Percentiles rank a stretch among this genome's conserved stretches.
phyloP scores from a whole-genome alignment of 2,329 filamentous ascomycete genomes.

The Colletotrichum liriopes region DNA sequence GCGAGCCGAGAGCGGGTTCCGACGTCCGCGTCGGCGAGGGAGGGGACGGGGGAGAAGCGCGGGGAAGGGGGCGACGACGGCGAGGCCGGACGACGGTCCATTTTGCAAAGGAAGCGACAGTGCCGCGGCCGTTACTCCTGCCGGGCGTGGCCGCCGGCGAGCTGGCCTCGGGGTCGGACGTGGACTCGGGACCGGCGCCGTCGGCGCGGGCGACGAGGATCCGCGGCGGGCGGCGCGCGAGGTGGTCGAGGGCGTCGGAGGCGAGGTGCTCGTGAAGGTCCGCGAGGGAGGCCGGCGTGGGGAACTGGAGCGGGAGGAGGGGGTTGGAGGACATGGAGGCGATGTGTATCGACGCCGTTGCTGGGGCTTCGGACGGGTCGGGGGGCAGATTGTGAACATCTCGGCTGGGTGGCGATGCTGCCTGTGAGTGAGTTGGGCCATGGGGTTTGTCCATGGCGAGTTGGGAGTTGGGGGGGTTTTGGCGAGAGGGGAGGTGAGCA shows the following conservation, averaged over 20 bases:
- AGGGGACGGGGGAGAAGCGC: neutral
- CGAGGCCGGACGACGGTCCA: slow-evolving; percentile 41
- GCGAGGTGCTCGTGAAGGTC: slow-evolving; percentile 52
- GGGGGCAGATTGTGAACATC: slow-evolving; percentile 18
- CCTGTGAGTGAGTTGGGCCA: neutral
- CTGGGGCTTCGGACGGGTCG: slow-evolving; percentile 40
- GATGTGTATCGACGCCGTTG: slow-evolving; percentile 54
- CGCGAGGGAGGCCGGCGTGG: slow-evolving; percentile 49
- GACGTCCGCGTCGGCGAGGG: neutral
- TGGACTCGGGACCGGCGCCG: slow-evolving; percentile 41
- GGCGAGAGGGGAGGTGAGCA: neutral
- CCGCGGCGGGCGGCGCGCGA: slow-evolving; percentile 48
- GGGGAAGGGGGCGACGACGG: neutral
- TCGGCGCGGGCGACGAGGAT: slow-evolving; percentile 54
- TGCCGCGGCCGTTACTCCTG: neutral
- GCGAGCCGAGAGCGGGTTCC: slow-evolving; percentile 14
- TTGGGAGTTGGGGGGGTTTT: neutral
- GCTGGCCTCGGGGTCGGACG: neutral
- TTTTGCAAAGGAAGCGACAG: slow-evolving; percentile 24
- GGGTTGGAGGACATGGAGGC: slow-evolving; percentile 57
- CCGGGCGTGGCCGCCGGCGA: neutral
- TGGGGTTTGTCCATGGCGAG: neutral
- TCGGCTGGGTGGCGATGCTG: neutral
- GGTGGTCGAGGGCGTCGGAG: slow-evolving; percentile 50
- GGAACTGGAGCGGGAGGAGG: slow-evolving; percentile 59